phyloP scores from a whole-genome alignment of 208 protist genomes.

The Acanthamoeba lugdunensis region DNA sequence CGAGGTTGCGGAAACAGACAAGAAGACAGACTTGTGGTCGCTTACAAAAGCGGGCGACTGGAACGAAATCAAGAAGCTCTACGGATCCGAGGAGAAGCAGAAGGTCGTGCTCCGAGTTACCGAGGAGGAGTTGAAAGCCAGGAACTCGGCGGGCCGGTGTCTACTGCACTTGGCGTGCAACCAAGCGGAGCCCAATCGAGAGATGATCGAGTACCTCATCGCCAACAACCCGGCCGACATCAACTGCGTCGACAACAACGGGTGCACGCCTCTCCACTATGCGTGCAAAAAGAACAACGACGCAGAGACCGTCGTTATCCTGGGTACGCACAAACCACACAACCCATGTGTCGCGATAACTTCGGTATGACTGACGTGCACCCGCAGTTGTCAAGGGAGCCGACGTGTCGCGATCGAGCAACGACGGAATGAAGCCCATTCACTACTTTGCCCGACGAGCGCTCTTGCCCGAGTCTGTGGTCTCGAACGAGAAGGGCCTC shows the following conservation, averaged over 20 bases:
- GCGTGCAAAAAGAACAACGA: constrained; percentile 40
- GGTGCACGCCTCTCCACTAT: constrained; percentile 56
- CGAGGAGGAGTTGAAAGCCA: background rate
- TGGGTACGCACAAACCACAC: background rate
- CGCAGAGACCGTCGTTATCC: background rate
- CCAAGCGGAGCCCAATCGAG: constrained; percentile 37
- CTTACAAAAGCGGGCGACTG: constrained; percentile 17
- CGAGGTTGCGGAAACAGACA: background rate
- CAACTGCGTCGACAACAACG: constrained; percentile 46
- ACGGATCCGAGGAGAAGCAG: background rate
- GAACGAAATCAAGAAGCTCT: constrained; percentile 27
- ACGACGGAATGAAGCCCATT: constrained; percentile 38
- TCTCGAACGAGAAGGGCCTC: constrained; percentile 29
- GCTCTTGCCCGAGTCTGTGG: background rate
- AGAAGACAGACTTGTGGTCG: background rate
- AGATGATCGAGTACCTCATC: constrained; percentile 36
- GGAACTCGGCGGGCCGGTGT: background rate
- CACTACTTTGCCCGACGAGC: constrained; percentile 56
- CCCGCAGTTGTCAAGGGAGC: constrained; percentile 29
- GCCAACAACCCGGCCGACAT: background rate
- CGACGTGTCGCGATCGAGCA: background rate
- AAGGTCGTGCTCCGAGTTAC: background rate
- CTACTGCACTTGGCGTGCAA: constrained; percentile 52
- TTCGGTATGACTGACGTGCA: background rate
- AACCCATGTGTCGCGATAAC: background rate